phyloP scores from a whole-genome alignment of 2,329 filamentous ascomycete species.

The Graphilbum sp. region DNA sequence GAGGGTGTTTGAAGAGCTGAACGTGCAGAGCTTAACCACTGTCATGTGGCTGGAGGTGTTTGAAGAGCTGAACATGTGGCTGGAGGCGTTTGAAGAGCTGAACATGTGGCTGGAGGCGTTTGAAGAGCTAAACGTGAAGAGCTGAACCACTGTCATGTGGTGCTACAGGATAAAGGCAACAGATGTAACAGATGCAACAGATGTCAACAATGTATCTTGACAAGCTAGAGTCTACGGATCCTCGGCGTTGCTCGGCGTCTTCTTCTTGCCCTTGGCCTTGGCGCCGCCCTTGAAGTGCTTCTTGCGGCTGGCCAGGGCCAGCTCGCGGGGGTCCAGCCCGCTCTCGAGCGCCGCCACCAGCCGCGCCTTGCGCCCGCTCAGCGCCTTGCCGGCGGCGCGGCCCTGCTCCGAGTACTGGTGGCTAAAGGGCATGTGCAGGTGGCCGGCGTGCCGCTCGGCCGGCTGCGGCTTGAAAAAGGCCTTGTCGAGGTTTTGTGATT shows the following conservation, averaged over 20 bases:
- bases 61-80: too few species aligned
- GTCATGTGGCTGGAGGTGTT: too few species aligned
- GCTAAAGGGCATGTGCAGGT: conserved; percentile 68
- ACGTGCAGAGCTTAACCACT: too few species aligned
- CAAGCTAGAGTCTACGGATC: too few species aligned
- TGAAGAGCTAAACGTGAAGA: too few species aligned
- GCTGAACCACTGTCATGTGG: too few species aligned
- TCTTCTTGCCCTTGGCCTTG: conserved; percentile 29
- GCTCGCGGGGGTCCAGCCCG: conserved; percentile 66
- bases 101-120: too few species aligned
- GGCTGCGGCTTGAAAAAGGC: conserved; percentile 64
- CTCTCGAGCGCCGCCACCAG: conserved; percentile 71
- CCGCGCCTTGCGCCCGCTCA: conserved; percentile 71
- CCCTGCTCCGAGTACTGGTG: conserved; percentile 81
- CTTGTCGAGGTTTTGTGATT: conserved; percentile 66
- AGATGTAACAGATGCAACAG: too few species aligned
- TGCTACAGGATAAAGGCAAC: too few species aligned
- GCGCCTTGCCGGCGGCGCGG: conserved; percentile 35
- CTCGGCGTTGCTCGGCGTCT: conserved; percentile 11
- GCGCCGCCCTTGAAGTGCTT: conserved; percentile 85
- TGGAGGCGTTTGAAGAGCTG: too few species aligned
- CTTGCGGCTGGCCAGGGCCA: conserved; percentile 52
- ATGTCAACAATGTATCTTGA: too few species aligned
- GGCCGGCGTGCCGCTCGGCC: conserved; percentile 41
- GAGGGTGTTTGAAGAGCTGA: too few species aligned